Base-by-base conservation (phyloP, 2,329 filamentous ascomycete species). In the Endocalyx cinctus region DNA sequence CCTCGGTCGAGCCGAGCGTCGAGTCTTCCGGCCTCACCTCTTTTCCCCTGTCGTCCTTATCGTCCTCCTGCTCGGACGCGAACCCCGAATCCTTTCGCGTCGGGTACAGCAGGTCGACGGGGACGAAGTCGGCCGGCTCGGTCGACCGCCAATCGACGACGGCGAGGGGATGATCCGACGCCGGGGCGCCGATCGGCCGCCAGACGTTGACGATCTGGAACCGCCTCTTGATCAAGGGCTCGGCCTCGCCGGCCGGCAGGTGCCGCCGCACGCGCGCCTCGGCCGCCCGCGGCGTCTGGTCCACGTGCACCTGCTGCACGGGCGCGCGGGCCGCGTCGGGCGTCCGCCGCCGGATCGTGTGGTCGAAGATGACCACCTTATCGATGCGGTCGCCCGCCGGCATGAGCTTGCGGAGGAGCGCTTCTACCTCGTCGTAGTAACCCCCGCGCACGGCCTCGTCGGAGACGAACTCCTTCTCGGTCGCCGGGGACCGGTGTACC, bases 121-220 rank as follows among this genome's bases (percentile, higher is more conserved):
- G 66, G 10, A 82, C 58, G 33, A 82, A 73, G 43, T 84, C 79
- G 1, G 55, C 51, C 0, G 72, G 70, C n/a, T 51, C 47, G 0
- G 77, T 81, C 1, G 66, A 70, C 16, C 76, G 70, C 72, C 77
- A 54, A 33, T 84, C 79, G 7, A 82, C 63, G 2, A 84, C 72
- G 0, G 77, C 79, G 4, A 85, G 63, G 12, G 81, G 81, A 29
- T 46, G 39, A 48, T 84, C 79, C 0, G 66, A 66, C 4, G 79
- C 78, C 0, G 75, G 59, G 48, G 81, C 69, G 18, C 70, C 67
- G 43, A 84, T 82, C 0, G 81, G 80, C 23, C 81, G 68, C 81
- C 81, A 84, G 12, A 84, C 79, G 42, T 85, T 84, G 54, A 84
- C 77, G 48, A 84, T 75, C 50, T 82, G 77, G 49, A 74, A 82